Percentiles rank a stretch among this genome's conserved stretches.
phyloP scores from a whole-genome alignment of 108 stramenopile genomes.

The Mediolabrus comicus region DNA sequence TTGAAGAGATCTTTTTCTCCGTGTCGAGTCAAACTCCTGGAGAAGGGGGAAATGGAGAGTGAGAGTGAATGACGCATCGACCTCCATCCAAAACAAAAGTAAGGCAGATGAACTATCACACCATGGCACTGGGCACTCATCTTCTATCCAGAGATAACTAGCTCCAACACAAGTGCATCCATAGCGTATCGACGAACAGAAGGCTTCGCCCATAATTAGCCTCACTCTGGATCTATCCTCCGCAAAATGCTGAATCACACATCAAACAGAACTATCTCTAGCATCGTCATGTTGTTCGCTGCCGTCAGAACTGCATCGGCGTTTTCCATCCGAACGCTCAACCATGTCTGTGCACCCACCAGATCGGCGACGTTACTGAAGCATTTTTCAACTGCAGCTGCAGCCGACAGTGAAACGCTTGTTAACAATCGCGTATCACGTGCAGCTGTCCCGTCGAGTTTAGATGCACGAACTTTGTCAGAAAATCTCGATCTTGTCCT shows the following conservation, averaged over 20 bases:
- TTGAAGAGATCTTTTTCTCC: no score
- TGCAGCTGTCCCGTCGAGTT: conserved; percentile 35
- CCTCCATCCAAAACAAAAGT: no score
- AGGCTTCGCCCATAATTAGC: background rate
- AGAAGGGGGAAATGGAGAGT: no score
- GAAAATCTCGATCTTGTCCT: conserved; percentile 65
- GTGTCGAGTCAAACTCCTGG: no score
- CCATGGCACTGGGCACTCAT: no score
- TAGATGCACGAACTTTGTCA: conserved; percentile 67
- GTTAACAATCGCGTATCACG: conserved; percentile 45
- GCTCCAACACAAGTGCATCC: no score
- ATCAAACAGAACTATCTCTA: no score
- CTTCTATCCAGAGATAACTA: no score
- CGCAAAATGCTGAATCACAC: background rate
- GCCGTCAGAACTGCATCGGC: background rate
- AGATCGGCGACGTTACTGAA: background rate
- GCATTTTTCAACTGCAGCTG: background rate
- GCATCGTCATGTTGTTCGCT: conserved; percentile 3
- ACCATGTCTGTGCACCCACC: background rate
- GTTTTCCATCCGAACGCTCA: background rate
- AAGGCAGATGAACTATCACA: no score
- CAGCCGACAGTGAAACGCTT: background rate
- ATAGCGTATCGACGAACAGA: no score
- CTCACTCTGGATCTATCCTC: background rate
- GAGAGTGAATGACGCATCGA: no score